A percentile compares a stretch with the other conserved stretches of the same genome.
Conservation (phyloP, 768 basidiomycete genomes). For the Hygrophorus pudorinus region DNA sequence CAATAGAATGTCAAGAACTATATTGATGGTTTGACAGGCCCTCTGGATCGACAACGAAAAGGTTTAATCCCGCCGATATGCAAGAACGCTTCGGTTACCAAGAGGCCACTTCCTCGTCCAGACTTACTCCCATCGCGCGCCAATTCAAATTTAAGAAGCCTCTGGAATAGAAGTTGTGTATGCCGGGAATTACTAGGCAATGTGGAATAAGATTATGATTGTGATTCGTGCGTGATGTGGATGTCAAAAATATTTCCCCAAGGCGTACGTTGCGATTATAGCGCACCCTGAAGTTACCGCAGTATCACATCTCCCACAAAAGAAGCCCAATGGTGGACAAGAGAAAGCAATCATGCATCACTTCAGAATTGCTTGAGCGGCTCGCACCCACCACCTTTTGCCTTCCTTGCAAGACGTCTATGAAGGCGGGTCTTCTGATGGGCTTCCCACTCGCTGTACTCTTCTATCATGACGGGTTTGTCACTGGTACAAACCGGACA, state of each 20-base stretch:
- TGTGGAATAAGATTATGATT: too few species aligned
- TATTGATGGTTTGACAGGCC: background rate
- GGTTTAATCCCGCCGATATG: slow-evolving; percentile 17
- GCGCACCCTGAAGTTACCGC: too few species aligned
- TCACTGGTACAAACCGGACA: slow-evolving; percentile 56
- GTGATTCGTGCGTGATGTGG: too few species aligned
- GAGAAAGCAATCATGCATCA: too few species aligned
- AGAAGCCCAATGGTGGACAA: too few species aligned
- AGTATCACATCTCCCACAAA: too few species aligned
- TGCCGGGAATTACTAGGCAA: too few species aligned
- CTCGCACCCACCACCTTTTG: too few species aligned
- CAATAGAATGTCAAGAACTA: slow-evolving; percentile 6
- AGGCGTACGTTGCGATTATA: too few species aligned
- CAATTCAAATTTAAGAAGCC: background rate
- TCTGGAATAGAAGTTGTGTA: too few species aligned
- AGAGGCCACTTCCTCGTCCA: slow-evolving; percentile 9
- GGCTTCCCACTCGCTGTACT: slow-evolving; percentile 39
- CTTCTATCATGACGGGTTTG: slow-evolving; percentile 59
- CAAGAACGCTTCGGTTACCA: slow-evolving; percentile 24
- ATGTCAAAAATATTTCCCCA: too few species aligned
- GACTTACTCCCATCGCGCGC: background rate
- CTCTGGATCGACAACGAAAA: background rate
- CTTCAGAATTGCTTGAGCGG: too few species aligned
- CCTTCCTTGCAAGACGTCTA: slow-evolving; percentile 31
- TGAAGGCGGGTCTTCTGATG: slow-evolving; percentile 53